Evolutionary conservation across 2,329 filamentous ascomycete species (phyloP).

Genomic region (Phialocephala sp.): DNA sequence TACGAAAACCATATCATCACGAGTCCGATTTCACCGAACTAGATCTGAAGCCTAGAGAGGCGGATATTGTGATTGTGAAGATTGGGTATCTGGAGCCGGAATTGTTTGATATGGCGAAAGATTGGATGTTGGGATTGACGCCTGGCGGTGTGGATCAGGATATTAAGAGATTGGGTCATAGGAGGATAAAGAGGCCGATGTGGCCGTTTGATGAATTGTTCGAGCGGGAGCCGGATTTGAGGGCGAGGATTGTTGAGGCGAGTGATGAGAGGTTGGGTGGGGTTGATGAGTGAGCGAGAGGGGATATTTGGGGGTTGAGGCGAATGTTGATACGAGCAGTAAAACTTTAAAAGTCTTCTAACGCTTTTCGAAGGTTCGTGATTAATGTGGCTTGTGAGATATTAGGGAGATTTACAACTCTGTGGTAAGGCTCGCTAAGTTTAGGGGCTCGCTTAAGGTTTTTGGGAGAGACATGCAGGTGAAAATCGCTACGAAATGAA

Average conservation of each 20-base stretch:
- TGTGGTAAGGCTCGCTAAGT: too few relatives aligned
- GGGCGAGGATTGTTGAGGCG: constrained; percentile 33
- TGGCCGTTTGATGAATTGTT: constrained; percentile 51
- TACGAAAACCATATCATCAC: constrained; percentile 59
- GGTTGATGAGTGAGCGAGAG: not conserved
- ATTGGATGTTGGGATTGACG: constrained; percentile 60
- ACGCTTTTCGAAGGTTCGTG: too few relatives aligned
- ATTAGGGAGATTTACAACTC: too few relatives aligned
- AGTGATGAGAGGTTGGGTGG: not conserved
- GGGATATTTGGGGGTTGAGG: too few relatives aligned
- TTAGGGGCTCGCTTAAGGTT: too few relatives aligned
- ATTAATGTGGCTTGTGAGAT: too few relatives aligned
- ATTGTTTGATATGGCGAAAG: constrained; percentile 57
- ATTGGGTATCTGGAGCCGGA: constrained; percentile 62
- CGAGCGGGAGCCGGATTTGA: constrained; percentile 44
- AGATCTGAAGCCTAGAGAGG: constrained; percentile 50
- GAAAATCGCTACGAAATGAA: too few relatives aligned
- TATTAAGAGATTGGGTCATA: constrained; percentile 53
- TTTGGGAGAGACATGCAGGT: too few relatives aligned
- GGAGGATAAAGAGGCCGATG: constrained; percentile 55
- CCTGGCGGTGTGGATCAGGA: constrained; percentile 61
- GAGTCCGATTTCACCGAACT: constrained; percentile 58
- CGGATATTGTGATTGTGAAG: constrained; percentile 59
- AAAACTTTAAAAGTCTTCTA: too few relatives aligned
- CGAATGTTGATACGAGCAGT: too few relatives aligned